Base-by-base conservation (phyloP, 2,329 filamentous ascomycete genomes). In the Dactylellina sp. region DNA sequence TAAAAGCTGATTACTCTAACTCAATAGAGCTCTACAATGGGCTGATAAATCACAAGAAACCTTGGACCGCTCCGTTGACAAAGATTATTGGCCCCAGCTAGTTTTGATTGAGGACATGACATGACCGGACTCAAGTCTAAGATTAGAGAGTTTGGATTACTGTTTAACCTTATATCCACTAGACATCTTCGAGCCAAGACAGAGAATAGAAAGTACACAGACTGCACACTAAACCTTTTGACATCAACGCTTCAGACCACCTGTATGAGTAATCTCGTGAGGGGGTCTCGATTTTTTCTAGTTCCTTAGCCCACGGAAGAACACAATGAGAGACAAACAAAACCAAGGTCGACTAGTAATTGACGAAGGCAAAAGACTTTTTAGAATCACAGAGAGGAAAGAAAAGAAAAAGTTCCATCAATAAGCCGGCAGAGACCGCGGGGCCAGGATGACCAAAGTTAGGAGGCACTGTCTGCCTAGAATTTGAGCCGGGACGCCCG, bases 401-500 rank as follows among this genome's bases (percentile, higher is more conserved):
- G 28, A 32, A 32, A 9, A 7, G 12, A 4, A 37, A 14, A 24
- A 20, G 18, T 16, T 32, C 25, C 44, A 44, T 16, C 28, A 25
- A 32, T 39, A 24, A 42, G 25, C 20, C 18, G 66, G 60, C 59
- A 72, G 24, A 20, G 49, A 46, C 22, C 46, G 22, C 25, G 24
- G 4, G 47, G 25, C 57, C 49, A 57, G 57, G 42, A 40, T 18
- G n/a, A 11, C 2, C 1, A 14, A 6, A 16, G 18, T 25, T 25
- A 16, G 16, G 24, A 20, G 7, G 46, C 22, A 61, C 50, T 65
- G 68, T 72, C 68, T 72, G 68, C 68, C 68, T 72, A 72, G 68
- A 72, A 72, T 60, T 63, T 72, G 68, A 72, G 60, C 68, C 68
- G 68, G 68, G 28, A 72, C 37, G 53, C 22, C 60, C 68, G 68